Percentiles rank a stretch among this genome's conserved stretches.
phyloP scores from a whole-genome alignment of 192 early-diverging fungal species.

The Umbelopsis sp. region DNA sequence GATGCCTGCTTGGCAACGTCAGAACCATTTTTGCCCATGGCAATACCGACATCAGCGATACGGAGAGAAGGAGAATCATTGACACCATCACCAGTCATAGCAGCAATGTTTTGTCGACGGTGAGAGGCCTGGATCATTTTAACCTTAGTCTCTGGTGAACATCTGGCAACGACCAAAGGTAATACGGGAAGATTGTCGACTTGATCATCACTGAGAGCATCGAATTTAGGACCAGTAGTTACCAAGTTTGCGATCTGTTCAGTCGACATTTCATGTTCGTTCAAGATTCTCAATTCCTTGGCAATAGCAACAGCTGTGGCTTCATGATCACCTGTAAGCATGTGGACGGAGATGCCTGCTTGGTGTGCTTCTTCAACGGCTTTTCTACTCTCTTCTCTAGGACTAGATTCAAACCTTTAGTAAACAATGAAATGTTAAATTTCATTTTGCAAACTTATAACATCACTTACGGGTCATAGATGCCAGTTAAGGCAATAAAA shows the following conservation, averaged over 20 bases:
- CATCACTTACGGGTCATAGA: slow-evolving; percentile 75
- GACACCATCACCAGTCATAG: slow-evolving; percentile 93
- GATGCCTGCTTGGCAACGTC: slow-evolving; percentile 93
- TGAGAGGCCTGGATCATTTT: slow-evolving; percentile 95
- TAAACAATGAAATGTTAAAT: too few species aligned
- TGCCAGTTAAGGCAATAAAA: slow-evolving; percentile 87
- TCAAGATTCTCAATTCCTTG: slow-evolving; percentile 79
- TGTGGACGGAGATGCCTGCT: slow-evolving; percentile 92
- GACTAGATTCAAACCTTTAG: slow-evolving; percentile 24
- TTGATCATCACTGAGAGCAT: slow-evolving; percentile 81
- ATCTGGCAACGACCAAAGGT: slow-evolving; percentile 90
- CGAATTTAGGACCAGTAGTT: slow-evolving; percentile 89
- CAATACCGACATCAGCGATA: slow-evolving; percentile 41
- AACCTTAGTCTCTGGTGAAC: slow-evolving; percentile 92
- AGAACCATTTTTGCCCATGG: slow-evolving; percentile 89
- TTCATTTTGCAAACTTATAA: background rate
- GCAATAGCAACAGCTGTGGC: slow-evolving; percentile 92
- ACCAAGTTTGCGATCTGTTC: slow-evolving; percentile 49
- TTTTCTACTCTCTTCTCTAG: slow-evolving; percentile 67
- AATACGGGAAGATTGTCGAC: slow-evolving; percentile 76
- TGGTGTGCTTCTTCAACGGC: slow-evolving; percentile 76
- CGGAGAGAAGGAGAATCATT: slow-evolving; percentile 55
- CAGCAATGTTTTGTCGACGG: slow-evolving; percentile 69
- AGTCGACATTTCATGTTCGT: slow-evolving; percentile 34
- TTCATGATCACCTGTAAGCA: slow-evolving; percentile 96